phyloP scores from a whole-genome alignment of 176 grass and related monocot species.

The Eremochloa ophiuroides region DNA sequence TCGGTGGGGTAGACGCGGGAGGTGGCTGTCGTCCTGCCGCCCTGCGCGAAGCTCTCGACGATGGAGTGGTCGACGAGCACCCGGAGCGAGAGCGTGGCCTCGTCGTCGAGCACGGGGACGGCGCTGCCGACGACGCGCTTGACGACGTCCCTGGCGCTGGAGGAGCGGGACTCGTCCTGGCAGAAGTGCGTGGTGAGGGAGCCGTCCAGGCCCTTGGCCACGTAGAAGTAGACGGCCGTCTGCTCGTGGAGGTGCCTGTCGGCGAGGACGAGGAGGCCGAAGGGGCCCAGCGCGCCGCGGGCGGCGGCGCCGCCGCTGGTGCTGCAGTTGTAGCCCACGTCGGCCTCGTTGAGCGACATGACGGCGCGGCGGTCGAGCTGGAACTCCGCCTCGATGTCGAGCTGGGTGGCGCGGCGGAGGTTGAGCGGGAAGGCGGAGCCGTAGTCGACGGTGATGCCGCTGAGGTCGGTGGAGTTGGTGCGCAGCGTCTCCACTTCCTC shows the following conservation, averaged over 20 bases:
- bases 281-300: constrained; percentile 60
- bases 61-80: constrained; percentile 95
- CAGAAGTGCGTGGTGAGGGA: constrained; percentile 65
- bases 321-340: constrained; percentile 76
- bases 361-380: constrained; percentile 32
- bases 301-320: constrained; percentile 54
- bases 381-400: constrained; percentile 82
- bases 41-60: constrained; percentile 80
- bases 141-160: constrained; percentile 65
- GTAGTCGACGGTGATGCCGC: constrained; percentile 50
- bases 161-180: constrained; percentile 90
- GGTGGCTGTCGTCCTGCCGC: constrained; percentile 56
- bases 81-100: constrained; percentile 46
- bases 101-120: constrained; percentile 62
- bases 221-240: constrained; percentile 86
- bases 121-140: constrained; percentile 77
- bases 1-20: constrained; percentile 87
- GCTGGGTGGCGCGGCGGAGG: constrained; percentile 57
- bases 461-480: constrained; percentile 42
- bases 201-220: constrained; percentile 56
- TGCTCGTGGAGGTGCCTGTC: constrained; percentile 44
- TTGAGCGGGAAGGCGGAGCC: constrained; percentile 54
- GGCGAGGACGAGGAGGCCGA: constrained; percentile 76
- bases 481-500: constrained; percentile 68
- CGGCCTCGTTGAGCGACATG: constrained; percentile 27